A percentile compares a stretch with the other conserved stretches of the same genome.
These are phyloP conservation scores for Ophiocytium majus DNA, from an alignment of 352 stramenopile species.

Conservation along the genomic window DNA sequence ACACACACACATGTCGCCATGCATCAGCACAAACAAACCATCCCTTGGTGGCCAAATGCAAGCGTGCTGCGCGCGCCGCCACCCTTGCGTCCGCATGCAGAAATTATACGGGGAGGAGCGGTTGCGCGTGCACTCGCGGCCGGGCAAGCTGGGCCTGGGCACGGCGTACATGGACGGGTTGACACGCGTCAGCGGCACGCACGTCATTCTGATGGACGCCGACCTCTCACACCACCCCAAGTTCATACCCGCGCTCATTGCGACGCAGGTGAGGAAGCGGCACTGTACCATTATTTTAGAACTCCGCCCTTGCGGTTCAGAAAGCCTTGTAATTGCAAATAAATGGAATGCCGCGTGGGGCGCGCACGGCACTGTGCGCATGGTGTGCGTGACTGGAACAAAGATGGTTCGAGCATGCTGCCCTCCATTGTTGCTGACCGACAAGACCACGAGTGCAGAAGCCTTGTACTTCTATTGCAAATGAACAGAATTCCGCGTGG, in stretches of 20 bases:
- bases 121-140: slow-evolving; percentile 85
- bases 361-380: no score
- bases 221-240: slow-evolving; percentile 98
- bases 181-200: slow-evolving; percentile 80
- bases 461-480: no score
- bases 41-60: neutral
- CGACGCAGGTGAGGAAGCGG: neutral
- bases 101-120: slow-evolving; percentile 81
- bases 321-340: no score
- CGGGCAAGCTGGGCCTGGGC: slow-evolving; percentile 91
- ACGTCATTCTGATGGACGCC: slow-evolving; percentile 97
- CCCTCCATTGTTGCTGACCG: no score
- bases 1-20: neutral
- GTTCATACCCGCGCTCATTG: slow-evolving; percentile 89
- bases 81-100: slow-evolving; percentile 52
- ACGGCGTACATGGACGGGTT: slow-evolving; percentile 94
- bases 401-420: no score
- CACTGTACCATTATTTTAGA: no score
- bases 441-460: no score
- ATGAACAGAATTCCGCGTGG: no score
- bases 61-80: neutral
- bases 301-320: no score
- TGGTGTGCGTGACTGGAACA: no score
- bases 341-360: slow-evolving; percentile 68
- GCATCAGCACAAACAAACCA: neutral